Base-by-base conservation (phyloP, 768 basidiomycete species). In the Russula sp. region DNA sequence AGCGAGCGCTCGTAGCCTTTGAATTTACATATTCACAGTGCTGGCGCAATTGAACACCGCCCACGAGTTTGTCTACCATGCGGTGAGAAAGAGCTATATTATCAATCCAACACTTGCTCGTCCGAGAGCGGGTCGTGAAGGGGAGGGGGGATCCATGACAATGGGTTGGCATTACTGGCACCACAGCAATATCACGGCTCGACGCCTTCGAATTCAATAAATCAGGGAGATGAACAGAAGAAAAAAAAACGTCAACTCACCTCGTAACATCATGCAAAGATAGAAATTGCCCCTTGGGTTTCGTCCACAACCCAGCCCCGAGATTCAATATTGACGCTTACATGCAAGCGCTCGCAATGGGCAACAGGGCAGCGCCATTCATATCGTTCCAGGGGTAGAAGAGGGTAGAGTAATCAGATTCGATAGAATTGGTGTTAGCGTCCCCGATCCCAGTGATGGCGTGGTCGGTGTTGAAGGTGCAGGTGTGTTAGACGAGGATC, bases 331-430 rank as follows among this genome's bases (percentile, higher is more conserved):
- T 67, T 26, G 26, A 69, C 54, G 32, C 62, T 69, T 49, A 61
- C 11, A 50, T 69, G 67, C 11, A 50, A n/a, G 26, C 59, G 66
- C 14, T 60, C 59, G 52, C 67, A 69, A 30, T 49, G 58, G 18
- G 62, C 49, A 32, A 69, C 65, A 42, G 67, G 67, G 40, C 67
- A 69, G 36, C 62, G 59, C 67, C 67, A 69, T 48, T 69, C 67
- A 42, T 69, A 48, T 18, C 66, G 65, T 46, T 49, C 62, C 13
- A 63, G 50, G 30, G n/a, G n/a, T 30, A 30, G 28, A 5, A 30
- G 28, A 30, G 28, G 28, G 28, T 5, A 30, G 28, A 30, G 28
- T 5, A 30, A 30, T 30, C 28, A 2, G 28, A 30, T 30, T 30
- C 28, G 28, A 30, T 30, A 2, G 28, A 30, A 30, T 30, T 5